Evolutionary conservation across 805 yeast genomes (phyloP).

Genomic region (Candida corydali): DNA sequence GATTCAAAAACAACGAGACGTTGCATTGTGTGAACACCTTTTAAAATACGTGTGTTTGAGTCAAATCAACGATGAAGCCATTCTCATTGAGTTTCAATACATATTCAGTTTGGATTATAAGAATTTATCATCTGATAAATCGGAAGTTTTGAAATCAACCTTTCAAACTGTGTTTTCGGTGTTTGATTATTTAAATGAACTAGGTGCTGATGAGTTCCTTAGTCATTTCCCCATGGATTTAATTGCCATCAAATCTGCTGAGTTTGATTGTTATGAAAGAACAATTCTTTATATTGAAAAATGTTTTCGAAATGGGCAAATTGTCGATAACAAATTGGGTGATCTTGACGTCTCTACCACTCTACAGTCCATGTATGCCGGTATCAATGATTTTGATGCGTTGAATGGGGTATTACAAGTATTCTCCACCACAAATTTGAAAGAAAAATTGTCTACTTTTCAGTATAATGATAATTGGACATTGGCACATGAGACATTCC

Average conservation of each 20-base stretch:
- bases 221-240: constrained; percentile 58
- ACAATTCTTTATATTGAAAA: constrained; percentile 84
- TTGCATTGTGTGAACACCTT: constrained; percentile 62
- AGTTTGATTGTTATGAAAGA: constrained; percentile 81
- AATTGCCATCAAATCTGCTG: constrained; percentile 74
- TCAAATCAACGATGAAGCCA: constrained; percentile 4
- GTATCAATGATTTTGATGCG: constrained; percentile 84
- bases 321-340: constrained; percentile 22
- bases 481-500: constrained; percentile 80
- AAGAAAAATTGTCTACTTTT: constrained; percentile 75
- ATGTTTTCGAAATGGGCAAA: constrained; percentile 44
- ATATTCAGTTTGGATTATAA: constrained; percentile 51
- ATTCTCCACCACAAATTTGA: constrained; percentile 63
- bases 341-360: constrained; percentile 41
- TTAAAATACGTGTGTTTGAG: constrained; percentile 71
- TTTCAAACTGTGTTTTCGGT: constrained; percentile 74
- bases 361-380: constrained; percentile 79
- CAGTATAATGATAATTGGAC: constrained; percentile 86
- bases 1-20: constrained; percentile 60
- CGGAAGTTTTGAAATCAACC: constrained; percentile 58
- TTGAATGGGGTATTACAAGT: constrained; percentile 78
- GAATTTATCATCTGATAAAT: constrained; percentile 44
- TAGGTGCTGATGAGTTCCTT: constrained; percentile 37
- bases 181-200: constrained; percentile 73
- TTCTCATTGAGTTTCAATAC: constrained; percentile 48